These are phyloP conservation scores for Fraxinus anomala DNA, from an alignment of 257 asterid genomes.

Conservation along the genomic window DNA sequence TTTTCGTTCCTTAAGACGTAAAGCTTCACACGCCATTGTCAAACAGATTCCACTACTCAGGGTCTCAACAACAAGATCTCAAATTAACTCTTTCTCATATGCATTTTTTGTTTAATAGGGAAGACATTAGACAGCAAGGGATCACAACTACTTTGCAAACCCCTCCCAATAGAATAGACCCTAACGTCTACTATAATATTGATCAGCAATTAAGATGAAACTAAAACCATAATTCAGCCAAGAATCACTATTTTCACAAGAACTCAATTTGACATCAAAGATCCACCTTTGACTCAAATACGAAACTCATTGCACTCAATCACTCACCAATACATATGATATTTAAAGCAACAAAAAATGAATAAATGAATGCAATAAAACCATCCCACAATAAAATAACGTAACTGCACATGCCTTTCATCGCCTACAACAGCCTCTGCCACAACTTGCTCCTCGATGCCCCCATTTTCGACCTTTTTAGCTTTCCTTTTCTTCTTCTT, in stretches of 20 bases:
- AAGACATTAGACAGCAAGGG: not conserved
- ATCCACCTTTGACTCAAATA: not conserved
- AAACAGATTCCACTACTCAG: constrained; percentile 21
- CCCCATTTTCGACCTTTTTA: constrained; percentile 26
- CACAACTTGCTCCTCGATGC: constrained; percentile 36
- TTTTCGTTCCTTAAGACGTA: not conserved
- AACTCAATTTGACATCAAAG: not conserved
- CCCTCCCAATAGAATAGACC: not conserved
- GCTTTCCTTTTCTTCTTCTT: constrained; percentile 31
- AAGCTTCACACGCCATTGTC: constrained; percentile 7
- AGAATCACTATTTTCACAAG: not conserved
- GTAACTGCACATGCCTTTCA: constrained; percentile 39
- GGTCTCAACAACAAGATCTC: not conserved
- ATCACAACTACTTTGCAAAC: not conserved
- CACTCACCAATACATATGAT: not conserved
- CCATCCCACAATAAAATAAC: not conserved
- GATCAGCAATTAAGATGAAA: not conserved
- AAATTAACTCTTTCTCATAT: not conserved
- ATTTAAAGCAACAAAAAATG: not conserved
- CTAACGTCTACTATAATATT: not conserved
- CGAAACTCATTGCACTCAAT: not conserved
- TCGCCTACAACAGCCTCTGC: constrained; percentile 25
- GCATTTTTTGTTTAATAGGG: not conserved
- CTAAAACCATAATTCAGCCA: not conserved
- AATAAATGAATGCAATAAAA: constrained; percentile 1